A percentile compares a stretch with the other conserved stretches of the same genome.
Evolutionary conservation across 1,284 basidiomycete species (phyloP).

Genomic region (Thelephora terrestris): DNA sequence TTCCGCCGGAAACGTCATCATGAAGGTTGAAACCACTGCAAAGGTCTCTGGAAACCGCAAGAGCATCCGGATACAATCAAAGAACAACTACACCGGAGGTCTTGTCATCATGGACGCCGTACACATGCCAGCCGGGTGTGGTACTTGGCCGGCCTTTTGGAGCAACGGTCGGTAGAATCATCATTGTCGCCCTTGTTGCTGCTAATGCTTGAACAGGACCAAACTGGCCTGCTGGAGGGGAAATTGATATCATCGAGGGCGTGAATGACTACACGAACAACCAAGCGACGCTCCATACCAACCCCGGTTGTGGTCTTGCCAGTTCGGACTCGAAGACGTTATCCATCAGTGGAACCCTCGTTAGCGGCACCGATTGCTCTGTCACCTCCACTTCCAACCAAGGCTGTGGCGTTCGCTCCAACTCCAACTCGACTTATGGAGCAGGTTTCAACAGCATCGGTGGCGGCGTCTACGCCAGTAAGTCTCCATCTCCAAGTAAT

Average conservation of each 20-base stretch:
- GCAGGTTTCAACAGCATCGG: conserved; percentile 58
- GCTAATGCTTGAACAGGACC: conserved; percentile 30
- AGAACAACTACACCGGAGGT: conserved; percentile 52
- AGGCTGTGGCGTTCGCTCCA: conserved; percentile 58
- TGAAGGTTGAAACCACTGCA: conserved; percentile 77
- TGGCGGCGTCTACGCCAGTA: conserved; percentile 78
- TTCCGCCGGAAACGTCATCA: conserved; percentile 60
- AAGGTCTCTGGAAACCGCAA: conserved; percentile 55
- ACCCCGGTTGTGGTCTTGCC: conserved; percentile 57
- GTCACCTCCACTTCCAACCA: conserved; percentile 15
- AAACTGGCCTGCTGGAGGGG: conserved; percentile 67
- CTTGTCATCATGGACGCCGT: conserved; percentile 73
- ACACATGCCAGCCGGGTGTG: conserved; percentile 90
- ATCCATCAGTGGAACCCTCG: conserved; percentile 48
- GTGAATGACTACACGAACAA: conserved; percentile 71
- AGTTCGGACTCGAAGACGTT: conserved; percentile 38
- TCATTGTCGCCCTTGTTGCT: background rate
- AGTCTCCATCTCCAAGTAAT: conserved; percentile 19
- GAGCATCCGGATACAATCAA: conserved; percentile 68
- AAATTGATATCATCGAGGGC: conserved; percentile 84
- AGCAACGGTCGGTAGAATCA: conserved; percentile 26
- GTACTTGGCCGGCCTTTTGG: conserved; percentile 70
- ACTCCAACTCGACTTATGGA: conserved; percentile 47
- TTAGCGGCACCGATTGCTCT: conserved; percentile 62
- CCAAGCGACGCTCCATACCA: conserved; percentile 74